Evolutionary conservation across 805 yeast species (phyloP), one percentile per base, ranked within the genome.

Genomic region (Candida parachauliodes): DNA sequence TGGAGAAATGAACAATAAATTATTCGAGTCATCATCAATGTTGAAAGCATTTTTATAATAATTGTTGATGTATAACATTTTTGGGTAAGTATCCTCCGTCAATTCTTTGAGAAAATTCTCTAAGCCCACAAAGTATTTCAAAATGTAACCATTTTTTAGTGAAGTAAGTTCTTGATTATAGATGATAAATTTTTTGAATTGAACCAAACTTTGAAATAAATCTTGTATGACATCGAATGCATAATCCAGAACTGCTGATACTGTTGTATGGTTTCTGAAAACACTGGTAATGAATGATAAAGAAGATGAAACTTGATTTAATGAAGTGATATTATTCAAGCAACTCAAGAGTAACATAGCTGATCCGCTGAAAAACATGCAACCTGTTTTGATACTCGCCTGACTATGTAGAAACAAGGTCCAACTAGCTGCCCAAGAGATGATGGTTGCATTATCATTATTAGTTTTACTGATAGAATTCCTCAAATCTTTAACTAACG

Each of bases 341-440:
- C 51, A 48, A 31, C 57, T 64, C 28, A 41, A 37, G 22, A 60
- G 38, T 10, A 68, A 47, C 3, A 61, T 48, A 2, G 65, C 53
- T 1, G 70, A 57, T 6, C 73, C 73, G 15, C 49, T 46, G 28
- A 53, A 51, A 54, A 66, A 53, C 18, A 64, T 46, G 20, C 57
- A 43, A n/a, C 58, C 47, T 0, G 72, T 63, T 10, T 56, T 55
- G 16, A 60, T 49, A 16, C 59, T 54, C 0, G 67, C 51, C 41
- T 58, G 57, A 15, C 56, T 46, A 35, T 65, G 60, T 28, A 65
- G 48, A 37, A 55, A 63, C 16, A 58, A 55, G 0, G 65, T 51
- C 58, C 67, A 62, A 3, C 68, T 56, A 4, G 66, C 53, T 36
- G 59, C 57, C 18, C 66, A 49, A 2, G 68, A 62, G 30, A 68